Base-by-base conservation (phyloP, 495 filamentous ascomycete species). In the Rhypophila decipiens region DNA sequence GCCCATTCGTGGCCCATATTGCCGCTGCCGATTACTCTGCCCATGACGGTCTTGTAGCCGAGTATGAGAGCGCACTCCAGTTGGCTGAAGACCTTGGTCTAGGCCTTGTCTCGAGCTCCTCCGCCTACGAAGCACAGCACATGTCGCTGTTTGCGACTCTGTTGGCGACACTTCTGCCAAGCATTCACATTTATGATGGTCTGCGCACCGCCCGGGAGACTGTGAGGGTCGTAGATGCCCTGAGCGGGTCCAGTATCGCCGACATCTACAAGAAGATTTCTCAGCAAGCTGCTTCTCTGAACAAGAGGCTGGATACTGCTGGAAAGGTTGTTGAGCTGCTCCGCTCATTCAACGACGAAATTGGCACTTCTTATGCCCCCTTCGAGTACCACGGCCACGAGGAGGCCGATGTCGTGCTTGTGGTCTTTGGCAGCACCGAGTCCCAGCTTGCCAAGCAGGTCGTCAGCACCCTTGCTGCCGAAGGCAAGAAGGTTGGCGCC, bases 341-440 rank as follows among this genome's bases (percentile, higher is more conserved):
- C 27, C 76, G 82, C 50, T 76, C 82, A 15, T 84, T 98, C 66
- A 98, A 98, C 66, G 82, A 79, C 35, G 91, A 97, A 68, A 81
- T 98, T 24, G 93, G 93, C 33, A 96, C 90, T 17, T 83, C 89
- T 19, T 98, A 98, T 58, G 74, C 83, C 52, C 80, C 87, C 17
- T 98, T 96, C 58, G 94, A 98, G 66, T 98, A 97, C 68, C 75
- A 85, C 55, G 93, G 93, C n/a, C 88, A 96, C 62, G 66, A 75
- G 9, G 66, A 79, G 31, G 77, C 93, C 18, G 82, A 86, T 11
- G 77, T 80, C 18, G 88, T 97, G 7, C 72, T 96, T 42, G 88
- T 97, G 22, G 88, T 87, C 22, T 95, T 98, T 56, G 93, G 93
- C 48, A 94, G 86, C 43, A 80, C 88, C 5, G 93, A 98, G 70